Evolutionary conservation across 2,329 filamentous ascomycete genomes (phyloP), one percentile per base, ranked within the genome.

Genomic region (Neofusicoccum sp.): DNA sequence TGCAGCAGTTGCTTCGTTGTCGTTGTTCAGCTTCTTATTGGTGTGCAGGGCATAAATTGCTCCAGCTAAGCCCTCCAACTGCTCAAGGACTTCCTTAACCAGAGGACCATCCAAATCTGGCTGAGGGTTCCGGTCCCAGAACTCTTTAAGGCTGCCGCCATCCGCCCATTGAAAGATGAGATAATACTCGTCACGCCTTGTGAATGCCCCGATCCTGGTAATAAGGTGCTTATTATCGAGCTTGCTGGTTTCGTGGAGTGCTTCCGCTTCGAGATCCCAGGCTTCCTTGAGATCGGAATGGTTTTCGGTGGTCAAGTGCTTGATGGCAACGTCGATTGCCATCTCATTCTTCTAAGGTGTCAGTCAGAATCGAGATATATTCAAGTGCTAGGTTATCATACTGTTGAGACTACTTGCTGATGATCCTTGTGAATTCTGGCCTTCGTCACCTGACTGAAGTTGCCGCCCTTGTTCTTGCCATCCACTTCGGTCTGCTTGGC

Each of bases 131-230:
- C 43, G 33, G 2, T 63, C 16, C 67, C 67, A 69, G 9, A 56
- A 64, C 1, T 66, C 56, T 5, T 63, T 61, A 6, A 70, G 63
- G 47, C 65, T 69, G 2, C 67, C 67, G 0, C 64, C 65, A 11
- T 66, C 61, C 0, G 68, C 68, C 68, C 68, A 69, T 9, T 60
- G 44, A 24, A 69, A 67, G 56, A 69, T 65, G 36, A 69, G 62
- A 33, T 67, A 69, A 1, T 62, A 65, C 38, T 47, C 20, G 8
- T 31, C 20, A 12, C 34, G 38, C 12, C 4, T 51, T 16, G 56
- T 26, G 16, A 16, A 62, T 12, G 61, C 53, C 1, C 53, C 58
- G 31, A 51, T 30, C 40, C 58, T 43, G 26, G 16, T 33, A 9
- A 61, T 64, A 30, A 64, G 28, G n/a, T 63, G 56, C 3, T 9